Base-by-base conservation (phyloP, 768 basidiomycete genomes). In the Pholiota conissans region DNA sequence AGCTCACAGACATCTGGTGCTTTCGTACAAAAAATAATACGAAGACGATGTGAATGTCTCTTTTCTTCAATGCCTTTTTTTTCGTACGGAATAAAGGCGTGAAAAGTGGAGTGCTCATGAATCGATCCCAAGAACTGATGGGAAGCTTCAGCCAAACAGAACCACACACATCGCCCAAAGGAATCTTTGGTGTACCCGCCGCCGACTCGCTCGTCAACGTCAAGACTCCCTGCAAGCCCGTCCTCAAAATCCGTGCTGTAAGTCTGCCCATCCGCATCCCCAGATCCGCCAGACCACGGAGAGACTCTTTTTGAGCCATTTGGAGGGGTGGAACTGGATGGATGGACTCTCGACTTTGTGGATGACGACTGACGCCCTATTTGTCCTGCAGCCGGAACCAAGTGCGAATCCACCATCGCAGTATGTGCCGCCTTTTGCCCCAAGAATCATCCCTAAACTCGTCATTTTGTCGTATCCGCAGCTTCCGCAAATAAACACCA, bases 391-490 rank as follows among this genome's bases (percentile, higher is more conserved):
- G 76, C 70, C 70, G 71, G 73, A 72, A 70, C 59, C 67, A 61
- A 71, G 77, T 77, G 76, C 75, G 74, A 72, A 63, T 60, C 56
- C 60, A 55, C 56, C 37, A 61, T 73, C 74, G 73, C 74, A 77
- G 76, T 77, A 69, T 60, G 74, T 75, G 56, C 40, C 37, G 24
- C 47, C 24, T 32, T 14, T 26, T 47, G 29, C 24, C 14, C 29
- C 45, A 40, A 34, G 39, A 52, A 29, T 8, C 30, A 26, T 56
- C 48, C 22, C 55, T 57, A 42, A 60, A 47, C 42, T 45, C 51
- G 42, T 28, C 35, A 28, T 32, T 48, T 56, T 26, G 27, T 24
- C 13, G 28, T 13, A 47, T 37, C 47, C 42, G 28, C 55, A 75
- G 73, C 73, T 71, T 74, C 68, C 68, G 62, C 60, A 52, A 45